phyloP scores from a whole-genome alignment of 139 green algal species.

The Volvox reticuliferus region DNA sequence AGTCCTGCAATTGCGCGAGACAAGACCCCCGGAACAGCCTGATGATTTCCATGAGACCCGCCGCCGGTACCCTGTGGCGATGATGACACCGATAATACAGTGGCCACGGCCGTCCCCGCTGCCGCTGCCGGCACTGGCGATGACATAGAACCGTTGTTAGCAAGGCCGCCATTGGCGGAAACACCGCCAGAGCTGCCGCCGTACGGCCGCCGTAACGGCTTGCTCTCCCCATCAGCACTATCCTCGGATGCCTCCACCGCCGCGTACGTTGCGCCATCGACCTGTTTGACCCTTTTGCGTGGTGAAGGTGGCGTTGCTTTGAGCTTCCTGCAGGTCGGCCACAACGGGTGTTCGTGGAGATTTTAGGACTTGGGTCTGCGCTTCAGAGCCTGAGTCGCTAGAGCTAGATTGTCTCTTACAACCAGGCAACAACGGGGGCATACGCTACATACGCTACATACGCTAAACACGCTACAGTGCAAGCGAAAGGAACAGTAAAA shows the following conservation, averaged over 20 bases:
- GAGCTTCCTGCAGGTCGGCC: neutral
- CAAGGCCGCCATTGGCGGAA: neutral
- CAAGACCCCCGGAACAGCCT: neutral
- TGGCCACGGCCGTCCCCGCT: neutral
- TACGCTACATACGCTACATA: too few species aligned
- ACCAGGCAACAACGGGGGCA: too few species aligned
- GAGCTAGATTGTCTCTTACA: too few species aligned
- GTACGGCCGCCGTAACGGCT: neutral
- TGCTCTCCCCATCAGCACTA: neutral
- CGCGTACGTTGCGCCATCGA: neutral
- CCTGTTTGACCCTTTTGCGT: slow-evolving; percentile 43
- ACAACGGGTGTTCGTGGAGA: too few species aligned
- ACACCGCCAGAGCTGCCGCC: neutral
- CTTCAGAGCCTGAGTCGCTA: too few species aligned
- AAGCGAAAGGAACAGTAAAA: too few species aligned
- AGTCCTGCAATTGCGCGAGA: neutral
- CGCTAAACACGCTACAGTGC: too few species aligned
- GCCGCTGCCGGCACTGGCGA: neutral
- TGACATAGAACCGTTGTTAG: neutral
- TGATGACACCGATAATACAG: neutral
- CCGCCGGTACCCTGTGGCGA: neutral
- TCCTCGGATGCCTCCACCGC: neutral
- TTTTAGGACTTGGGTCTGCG: too few species aligned
- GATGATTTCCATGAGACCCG: neutral
- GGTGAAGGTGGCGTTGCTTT: neutral